Base-by-base conservation (phyloP, 2,329 filamentous ascomycete species). In the Colletotrichum sp. region DNA sequence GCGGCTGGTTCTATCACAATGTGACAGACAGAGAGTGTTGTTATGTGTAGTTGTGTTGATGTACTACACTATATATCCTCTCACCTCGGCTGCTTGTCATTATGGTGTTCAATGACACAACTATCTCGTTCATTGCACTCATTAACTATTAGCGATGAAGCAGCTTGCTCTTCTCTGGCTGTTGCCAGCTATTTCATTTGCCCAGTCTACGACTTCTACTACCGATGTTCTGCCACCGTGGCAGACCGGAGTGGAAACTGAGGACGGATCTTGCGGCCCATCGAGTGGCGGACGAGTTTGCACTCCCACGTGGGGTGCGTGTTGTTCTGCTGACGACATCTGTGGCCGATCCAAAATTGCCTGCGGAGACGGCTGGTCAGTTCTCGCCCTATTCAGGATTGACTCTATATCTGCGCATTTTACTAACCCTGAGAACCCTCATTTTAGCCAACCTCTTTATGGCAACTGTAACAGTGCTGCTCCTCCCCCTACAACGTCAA, bases 291-390 rank as follows among this genome's bases (percentile, higher is more conserved):
- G 30, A 18, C 34, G 57, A 34, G 69, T 72, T 15, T 72, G 69
- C 34, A 65, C 69, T n/a, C 69, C 69, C n/a, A 21, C 60, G 1
- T 72, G 69, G 69, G 69, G 69, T 32, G 69, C 69, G 0, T 72
- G 69, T 1, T 72, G 69, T 32, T 72, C 69, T 6, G 57, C 48
- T 24, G 69, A 72, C 26, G 69, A 61, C 8, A 32, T 30, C 12
- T 72, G 69, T 43, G 69, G 69, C 26, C 60, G 60, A 18, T 72
- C 69, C 3, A 66, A 26, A 1, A 10, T 61, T 1, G 65, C 66
- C 60, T 72, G 69, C 15, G 69, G 69, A 26, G 60, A 65, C 21
- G 69, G 69, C 24, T 72, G 69, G 69, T 72, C 15, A 65, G 69
- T 66, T 10, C 2, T 61, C 34, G 5, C 9, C 2, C 1, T 24